Evolutionary conservation across 805 yeast genomes (phyloP).

Genomic region (Candida ovalis): DNA sequence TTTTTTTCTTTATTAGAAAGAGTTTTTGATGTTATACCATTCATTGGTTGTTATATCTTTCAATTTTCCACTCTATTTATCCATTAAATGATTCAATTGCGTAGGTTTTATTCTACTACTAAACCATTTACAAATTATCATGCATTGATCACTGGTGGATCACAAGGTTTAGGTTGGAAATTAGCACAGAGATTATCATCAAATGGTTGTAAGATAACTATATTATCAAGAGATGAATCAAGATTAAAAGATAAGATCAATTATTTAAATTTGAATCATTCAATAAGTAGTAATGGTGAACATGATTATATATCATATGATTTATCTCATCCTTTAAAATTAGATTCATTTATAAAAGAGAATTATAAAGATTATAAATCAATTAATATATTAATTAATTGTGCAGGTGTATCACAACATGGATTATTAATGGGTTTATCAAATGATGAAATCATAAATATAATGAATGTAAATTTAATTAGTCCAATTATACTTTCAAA

Average conservation of each 20-base stretch:
- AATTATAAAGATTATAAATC: constrained; percentile 30
- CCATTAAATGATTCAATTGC: background rate
- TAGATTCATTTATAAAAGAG: constrained; percentile 12
- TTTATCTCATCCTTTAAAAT: constrained; percentile 18
- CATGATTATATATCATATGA: constrained; percentile 37
- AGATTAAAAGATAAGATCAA: constrained; percentile 30
- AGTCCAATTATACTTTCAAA: constrained; percentile 61
- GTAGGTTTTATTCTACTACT: constrained; percentile 1
- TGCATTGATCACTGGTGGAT: constrained; percentile 65
- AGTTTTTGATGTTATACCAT: too few species aligned
- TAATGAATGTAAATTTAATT: constrained; percentile 53
- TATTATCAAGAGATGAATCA: constrained; percentile 45
- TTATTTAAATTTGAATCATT: constrained; percentile 15
- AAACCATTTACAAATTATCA: constrained; percentile 14
- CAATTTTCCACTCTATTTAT: too few species aligned
- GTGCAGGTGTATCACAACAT: constrained; percentile 66
- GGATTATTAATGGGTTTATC: constrained; percentile 44
- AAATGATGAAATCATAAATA: constrained; percentile 36
- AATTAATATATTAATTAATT: constrained; percentile 49
- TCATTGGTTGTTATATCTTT: background rate
- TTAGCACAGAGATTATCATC: constrained; percentile 49
- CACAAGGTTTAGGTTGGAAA: constrained; percentile 61
- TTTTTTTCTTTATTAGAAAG: background rate
- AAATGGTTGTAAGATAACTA: constrained; percentile 48
- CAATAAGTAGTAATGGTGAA: constrained; percentile 3